Percentiles rank a stretch among this genome's conserved stretches.
Evolutionary conservation across 345 rosid genomes (phyloP).

Genomic region (Moricandia moricandioides): DNA sequence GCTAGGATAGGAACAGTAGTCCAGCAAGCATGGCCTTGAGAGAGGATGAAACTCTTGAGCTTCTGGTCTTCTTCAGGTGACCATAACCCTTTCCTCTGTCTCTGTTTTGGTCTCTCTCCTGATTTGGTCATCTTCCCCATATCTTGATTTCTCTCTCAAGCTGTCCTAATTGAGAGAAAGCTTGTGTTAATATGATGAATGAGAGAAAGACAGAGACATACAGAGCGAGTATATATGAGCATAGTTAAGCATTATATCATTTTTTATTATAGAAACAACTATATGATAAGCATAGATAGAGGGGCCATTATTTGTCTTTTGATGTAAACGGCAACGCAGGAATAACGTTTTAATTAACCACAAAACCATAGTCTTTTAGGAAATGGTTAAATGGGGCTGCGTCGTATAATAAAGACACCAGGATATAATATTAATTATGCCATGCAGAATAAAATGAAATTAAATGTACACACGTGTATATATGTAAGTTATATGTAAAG

Average conservation of each 20-base stretch:
- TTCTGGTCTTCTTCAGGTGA: slow-evolving; percentile 94
- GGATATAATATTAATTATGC: neutral
- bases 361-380: slow-evolving; percentile 9
- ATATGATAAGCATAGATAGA: slow-evolving; percentile 5
- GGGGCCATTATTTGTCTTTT: neutral
- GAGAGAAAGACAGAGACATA: slow-evolving; percentile 23
- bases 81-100: slow-evolving; percentile 89
- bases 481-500: neutral
- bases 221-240: slow-evolving; percentile 21
- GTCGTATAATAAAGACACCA: slow-evolving; percentile 15
- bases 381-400: slow-evolving; percentile 30
- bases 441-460: slow-evolving; percentile 14
- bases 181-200: slow-evolving; percentile 17
- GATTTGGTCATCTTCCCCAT: slow-evolving; percentile 39
- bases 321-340: neutral
- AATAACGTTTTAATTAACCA: neutral
- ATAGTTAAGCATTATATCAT: neutral
- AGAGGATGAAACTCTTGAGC: slow-evolving; percentile 60
- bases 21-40: slow-evolving; percentile 85
- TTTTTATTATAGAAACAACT: neutral
- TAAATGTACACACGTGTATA: slow-evolving; percentile 6
- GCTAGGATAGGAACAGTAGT: slow-evolving; percentile 80
- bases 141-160: neutral
- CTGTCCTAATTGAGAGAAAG: neutral
- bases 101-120: slow-evolving; percentile 57